Base-by-base conservation (phyloP, 257 asterid genomes). In the Gentiana dahurica region DNA sequence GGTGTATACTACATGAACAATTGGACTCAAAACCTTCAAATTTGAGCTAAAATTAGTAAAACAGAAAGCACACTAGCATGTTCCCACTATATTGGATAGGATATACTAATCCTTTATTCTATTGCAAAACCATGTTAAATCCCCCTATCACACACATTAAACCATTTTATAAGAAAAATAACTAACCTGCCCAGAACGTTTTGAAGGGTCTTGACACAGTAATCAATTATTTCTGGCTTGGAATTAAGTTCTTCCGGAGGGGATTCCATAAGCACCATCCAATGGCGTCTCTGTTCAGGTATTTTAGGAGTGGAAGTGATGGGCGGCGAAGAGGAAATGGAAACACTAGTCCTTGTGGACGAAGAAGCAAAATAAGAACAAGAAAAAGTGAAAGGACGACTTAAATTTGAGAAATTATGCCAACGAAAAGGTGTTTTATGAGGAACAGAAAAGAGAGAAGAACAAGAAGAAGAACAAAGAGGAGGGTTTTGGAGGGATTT, bases 261-360 rank as follows among this genome's bases (percentile, higher is more conserved):
- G 46, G 71, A 43, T 53, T 79, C 85, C 79, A 85, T 60, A 13
- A 85, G 71, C 65, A 91, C 93, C 82, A 79, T 79, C 96, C 96
- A 91, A 57, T 76, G 81, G 58, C 83, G 76, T 35, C 65, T 74
- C 11, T 56, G 39, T 57, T 57, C 32, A 34, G 69, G 39, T n/a
- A 50, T 38, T 13, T 72, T 55, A 59, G 67, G n/a, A 58, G 43
- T 51, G 36, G 60, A 36, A 34, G 60, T 35, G 50, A n/a, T 43
- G 38, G 59, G 33, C 24, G 24, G 24, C 32, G n/a, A 51, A 54
- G 66, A 13, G 36, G 58, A 2, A 46, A 64, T 46, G 34, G 58
- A 49, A 49, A 45, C 49, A 44, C 50, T 53, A 57, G 56, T 54
- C 53, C 57, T 57, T 51, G 58, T 13, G n/a, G 70, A 12, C 5